Evolutionary conservation across 768 basidiomycete species (phyloP).

Genomic region (Hericium coralloides): DNA sequence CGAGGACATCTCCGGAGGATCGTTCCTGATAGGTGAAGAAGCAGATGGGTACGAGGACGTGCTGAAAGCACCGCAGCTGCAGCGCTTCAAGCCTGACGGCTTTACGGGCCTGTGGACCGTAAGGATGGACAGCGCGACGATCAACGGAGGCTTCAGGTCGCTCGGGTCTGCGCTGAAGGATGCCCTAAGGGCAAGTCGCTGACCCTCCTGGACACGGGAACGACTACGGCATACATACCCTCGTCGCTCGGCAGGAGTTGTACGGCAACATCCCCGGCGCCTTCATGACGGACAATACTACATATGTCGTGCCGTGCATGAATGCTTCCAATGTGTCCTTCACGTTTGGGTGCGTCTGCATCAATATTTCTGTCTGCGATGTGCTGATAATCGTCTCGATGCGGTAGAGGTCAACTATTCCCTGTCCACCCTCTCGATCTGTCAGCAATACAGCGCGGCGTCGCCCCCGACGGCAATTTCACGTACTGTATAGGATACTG

Average conservation of each 20-base stretch:
- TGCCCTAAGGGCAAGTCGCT: neutral
- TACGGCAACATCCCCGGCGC: neutral
- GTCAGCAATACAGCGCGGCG: neutral
- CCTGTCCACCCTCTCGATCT: neutral
- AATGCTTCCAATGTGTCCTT: neutral
- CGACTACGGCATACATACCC: neutral
- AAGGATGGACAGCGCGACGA: neutral
- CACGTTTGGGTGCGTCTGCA: neutral
- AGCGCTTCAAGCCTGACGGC: neutral
- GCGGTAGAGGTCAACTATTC: neutral
- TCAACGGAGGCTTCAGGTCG: neutral
- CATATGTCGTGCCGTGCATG: neutral
- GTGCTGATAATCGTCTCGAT: neutral
- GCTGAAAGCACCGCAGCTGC: constrained; percentile 18
- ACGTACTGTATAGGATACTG: neutral
- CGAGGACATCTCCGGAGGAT: constrained; percentile 18
- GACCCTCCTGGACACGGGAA: neutral
- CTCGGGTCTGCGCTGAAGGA: neutral
- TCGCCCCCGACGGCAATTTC: neutral
- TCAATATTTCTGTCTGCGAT: too few species aligned
- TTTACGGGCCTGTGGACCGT: neutral
- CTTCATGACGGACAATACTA: neutral
- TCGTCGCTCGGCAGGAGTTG: neutral
- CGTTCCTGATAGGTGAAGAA: constrained; percentile 23
- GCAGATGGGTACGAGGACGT: constrained; percentile 20